phyloP scores from a whole-genome alignment of 805 yeast genomes.

The Kodamaea neixiangensis region DNA sequence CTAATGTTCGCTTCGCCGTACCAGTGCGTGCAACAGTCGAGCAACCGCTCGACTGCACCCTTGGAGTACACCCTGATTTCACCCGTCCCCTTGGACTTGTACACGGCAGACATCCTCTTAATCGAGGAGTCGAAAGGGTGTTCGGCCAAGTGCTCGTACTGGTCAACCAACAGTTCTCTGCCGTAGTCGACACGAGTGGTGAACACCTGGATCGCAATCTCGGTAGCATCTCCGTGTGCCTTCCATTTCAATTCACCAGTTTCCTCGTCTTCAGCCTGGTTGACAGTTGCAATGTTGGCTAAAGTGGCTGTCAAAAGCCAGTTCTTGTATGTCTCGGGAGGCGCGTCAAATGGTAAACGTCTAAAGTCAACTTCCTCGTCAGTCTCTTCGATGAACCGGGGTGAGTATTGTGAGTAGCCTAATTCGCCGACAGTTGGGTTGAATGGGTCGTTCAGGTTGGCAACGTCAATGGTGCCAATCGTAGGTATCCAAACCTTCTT shows the following conservation, averaged over 20 bases:
- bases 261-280: constrained; percentile 38
- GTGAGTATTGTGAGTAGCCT: constrained; percentile 34
- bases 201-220: constrained; percentile 83
- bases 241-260: constrained; percentile 58
- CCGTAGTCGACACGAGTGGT: constrained; percentile 56
- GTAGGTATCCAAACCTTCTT: constrained; percentile 68
- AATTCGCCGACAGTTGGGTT: constrained; percentile 63
- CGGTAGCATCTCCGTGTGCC: constrained; percentile 89
- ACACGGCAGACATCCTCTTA: constrained; percentile 71
- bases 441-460: constrained; percentile 58
- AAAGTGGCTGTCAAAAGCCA: constrained; percentile 72
- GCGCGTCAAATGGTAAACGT: constrained; percentile 14
- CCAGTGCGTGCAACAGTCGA: constrained; percentile 59
- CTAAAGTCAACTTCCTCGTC: constrained; percentile 39
- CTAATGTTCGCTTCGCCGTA: constrained; percentile 34
- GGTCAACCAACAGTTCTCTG: constrained; percentile 32
- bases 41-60: constrained; percentile 76
- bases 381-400: constrained; percentile 34
- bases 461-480: constrained; percentile 56
- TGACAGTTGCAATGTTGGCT: constrained; percentile 77
- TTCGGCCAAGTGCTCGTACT: constrained; percentile 54
- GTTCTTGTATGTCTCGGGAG: constrained; percentile 32
- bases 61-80: constrained; percentile 51
- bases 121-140: constrained; percentile 75
- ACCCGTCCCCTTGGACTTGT: constrained; percentile 26